Base-by-base conservation (phyloP, 108 stramenopile species). In the Nannochloropsis gaditana region DNA sequence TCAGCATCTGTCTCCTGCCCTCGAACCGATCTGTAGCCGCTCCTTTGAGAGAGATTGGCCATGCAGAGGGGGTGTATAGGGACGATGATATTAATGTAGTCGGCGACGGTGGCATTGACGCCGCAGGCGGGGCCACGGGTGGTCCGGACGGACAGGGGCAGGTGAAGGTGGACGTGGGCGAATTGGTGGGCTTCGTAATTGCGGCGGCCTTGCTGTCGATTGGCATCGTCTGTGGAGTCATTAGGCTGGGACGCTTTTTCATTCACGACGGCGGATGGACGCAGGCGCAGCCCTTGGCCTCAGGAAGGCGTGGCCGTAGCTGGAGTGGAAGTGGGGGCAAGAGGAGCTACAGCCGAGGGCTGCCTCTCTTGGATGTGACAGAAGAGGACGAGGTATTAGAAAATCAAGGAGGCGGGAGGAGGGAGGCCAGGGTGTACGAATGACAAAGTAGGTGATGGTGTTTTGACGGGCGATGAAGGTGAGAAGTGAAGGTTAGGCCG, bases 181-280 rank as follows among this genome's bases (percentile, higher is more conserved):
- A 73, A 2, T n/a, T 73, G 5, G n/a, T 73, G 15, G 59, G 59
- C 15, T 73, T 73, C n/a, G 59, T 73, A 2, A 73, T 73, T 2
- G 15, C 59, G 59, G 59, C 59, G 59, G 59, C 59, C 4, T 73
- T 73, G 8, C 59, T 73, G 59, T n/a, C 59, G 3, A 73, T 73
- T 6, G 59, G 59, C 59, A 73, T 73, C 59, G 59, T 73, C 59
- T 73, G 59, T 73, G 59, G 59, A n/a, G 59, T 73, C 19, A 73
- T 73, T 73, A 15, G 59, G 8, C n/a, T 73, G 15, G 59, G 59
- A 8, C 15, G n/a, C 0, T 73, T n/a, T n/a, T 73, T 73, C 15
- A n/a, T 73, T 4, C 59, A 73, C 15, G 59, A 73, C 15, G 59
- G 59, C 15, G 59, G 59, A 8, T n/a, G 15, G 59, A 73, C 19